Base-by-base conservation (phyloP, 345 rosid species). In the Melaleuca alternifolia region DNA sequence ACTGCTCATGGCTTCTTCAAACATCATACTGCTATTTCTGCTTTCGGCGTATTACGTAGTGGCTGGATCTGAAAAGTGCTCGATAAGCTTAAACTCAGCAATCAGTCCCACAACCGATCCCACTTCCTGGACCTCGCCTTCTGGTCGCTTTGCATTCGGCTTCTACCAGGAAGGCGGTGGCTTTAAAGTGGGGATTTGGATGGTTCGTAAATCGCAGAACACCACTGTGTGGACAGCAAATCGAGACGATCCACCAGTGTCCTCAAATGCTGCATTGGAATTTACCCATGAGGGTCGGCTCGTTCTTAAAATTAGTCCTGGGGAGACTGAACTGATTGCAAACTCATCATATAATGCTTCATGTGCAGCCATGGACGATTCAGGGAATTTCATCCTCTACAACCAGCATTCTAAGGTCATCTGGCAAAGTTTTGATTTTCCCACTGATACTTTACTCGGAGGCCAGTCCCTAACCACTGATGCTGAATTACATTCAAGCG, bases 341-440 rank as follows among this genome's bases (percentile, higher is more conserved):
- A 5, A 53, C 53, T 28, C 51, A 1, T 18, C 53, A 14, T 33
- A 48, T 2, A 5, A 50, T 30, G 83, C 85, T 62, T 50, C 41
- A 44, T 86, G 82, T 51, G 91, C 91, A 37, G 83, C 87, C 21
- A 83, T 90, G 91, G 83, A 85, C 5, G 89, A 90, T 75, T 82
- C 85, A 14, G 88, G 91, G 57, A 86, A 90, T 46, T 90, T 90
- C 24, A 83, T 86, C 5, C 79, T 89, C 75, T 85, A 86, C 37
- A 59, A 75, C 71, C 48, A 54, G 8, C 41, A 28, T 6, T 51
- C 54, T 11, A 14, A 11, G 28, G 51, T 54, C 15, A 37, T 86
- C 54, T 89, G 92, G 92, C 84, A 91, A 76, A 89, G 91, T 65
- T 89, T 91, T 53, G 28, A 56, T 18, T 6, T 6, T 24, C 92